Conservation (phyloP, 2,329 filamentous ascomycete species). For the Aspergillus ruber region DNA sequence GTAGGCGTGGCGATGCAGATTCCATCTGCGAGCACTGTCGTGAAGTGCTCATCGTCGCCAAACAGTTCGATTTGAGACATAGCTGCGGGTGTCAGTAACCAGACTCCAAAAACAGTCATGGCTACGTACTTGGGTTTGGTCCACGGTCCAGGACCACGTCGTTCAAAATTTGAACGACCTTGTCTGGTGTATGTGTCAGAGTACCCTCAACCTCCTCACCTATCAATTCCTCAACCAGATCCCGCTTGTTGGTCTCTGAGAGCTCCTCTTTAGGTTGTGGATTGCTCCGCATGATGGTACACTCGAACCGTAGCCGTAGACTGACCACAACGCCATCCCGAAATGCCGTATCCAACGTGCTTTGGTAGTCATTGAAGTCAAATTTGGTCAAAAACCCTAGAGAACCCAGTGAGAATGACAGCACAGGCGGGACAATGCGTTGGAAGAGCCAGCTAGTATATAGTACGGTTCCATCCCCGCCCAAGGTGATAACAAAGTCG, state of each 20-base stretch:
- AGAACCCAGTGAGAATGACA: conserved; percentile 86
- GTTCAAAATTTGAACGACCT: conserved; percentile 85
- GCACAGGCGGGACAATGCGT: conserved; percentile 82
- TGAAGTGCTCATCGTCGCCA: conserved; percentile 91
- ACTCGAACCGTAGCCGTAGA: conserved; percentile 82
- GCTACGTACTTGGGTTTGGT: conserved; percentile 73
- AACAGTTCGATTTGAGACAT: conserved; percentile 92
- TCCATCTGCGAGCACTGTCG: conserved; percentile 85
- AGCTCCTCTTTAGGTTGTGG: conserved; percentile 23
- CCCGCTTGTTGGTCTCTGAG: conserved; percentile 42
- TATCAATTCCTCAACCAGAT: conserved; percentile 83
- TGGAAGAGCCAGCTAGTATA: conserved; percentile 98
- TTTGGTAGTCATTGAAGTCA: conserved; percentile 70
- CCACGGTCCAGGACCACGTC: conserved; percentile 95
- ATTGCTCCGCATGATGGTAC: conserved; percentile 73
- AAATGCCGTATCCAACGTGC: conserved; percentile 66
- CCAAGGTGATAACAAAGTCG: conserved; percentile 87
- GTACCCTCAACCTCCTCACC: conserved; percentile 79
- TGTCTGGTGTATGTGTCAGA: conserved; percentile 76
- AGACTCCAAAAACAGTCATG: background rate
- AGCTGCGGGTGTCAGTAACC: conserved; percentile 44
- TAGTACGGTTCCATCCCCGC: conserved; percentile 92
- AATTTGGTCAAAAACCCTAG: conserved; percentile 96
- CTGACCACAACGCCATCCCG: conserved; percentile 81
- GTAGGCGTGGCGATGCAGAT: conserved; percentile 92